A percentile compares a stretch with the other conserved stretches of the same genome.
Conservation (phyloP, 1,139 yeast genomes). For the Yamadazyma conglobata region DNA sequence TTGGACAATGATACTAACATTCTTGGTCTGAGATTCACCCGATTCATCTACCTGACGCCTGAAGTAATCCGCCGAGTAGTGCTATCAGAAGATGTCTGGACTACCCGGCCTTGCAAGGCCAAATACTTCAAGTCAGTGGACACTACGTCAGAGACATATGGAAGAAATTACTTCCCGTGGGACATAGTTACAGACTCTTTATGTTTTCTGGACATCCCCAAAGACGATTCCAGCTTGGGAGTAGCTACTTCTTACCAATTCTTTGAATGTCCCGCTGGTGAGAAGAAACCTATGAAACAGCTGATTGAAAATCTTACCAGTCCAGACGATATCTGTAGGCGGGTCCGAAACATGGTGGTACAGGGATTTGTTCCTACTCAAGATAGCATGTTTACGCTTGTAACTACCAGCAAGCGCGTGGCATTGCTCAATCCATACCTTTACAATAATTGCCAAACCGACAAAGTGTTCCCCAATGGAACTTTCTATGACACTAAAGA, state of each 20-base stretch:
- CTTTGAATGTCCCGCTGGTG: slow-evolving; percentile 26
- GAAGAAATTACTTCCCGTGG: slow-evolving; percentile 30
- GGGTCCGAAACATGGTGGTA: slow-evolving; percentile 27
- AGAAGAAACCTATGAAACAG: slow-evolving; percentile 2
- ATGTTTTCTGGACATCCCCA: slow-evolving; percentile 17
- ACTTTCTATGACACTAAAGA: slow-evolving; percentile 25
- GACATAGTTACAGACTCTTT: slow-evolving; percentile 29
- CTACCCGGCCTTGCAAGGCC: slow-evolving; percentile 39
- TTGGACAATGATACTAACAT: slow-evolving; percentile 15
- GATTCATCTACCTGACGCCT: slow-evolving; percentile 25
- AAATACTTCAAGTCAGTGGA: slow-evolving; percentile 47
- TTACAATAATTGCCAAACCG: slow-evolving; percentile 50
- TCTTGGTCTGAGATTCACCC: slow-evolving; percentile 15
- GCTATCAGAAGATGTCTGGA: slow-evolving; percentile 56
- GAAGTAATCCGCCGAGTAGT: slow-evolving; percentile 25
- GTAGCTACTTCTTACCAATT: slow-evolving; percentile 42
- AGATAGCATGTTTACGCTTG: slow-evolving; percentile 30
- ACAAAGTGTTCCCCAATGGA: slow-evolving; percentile 17
- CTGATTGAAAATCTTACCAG: slow-evolving; percentile 21
- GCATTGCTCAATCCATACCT: slow-evolving; percentile 52
- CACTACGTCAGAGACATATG: slow-evolving; percentile 46
- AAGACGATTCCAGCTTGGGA: slow-evolving; percentile 43
- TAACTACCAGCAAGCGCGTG: slow-evolving; percentile 40
- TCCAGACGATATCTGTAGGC: slow-evolving; percentile 36
- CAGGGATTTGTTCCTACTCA: no score